A percentile compares a stretch with the other conserved stretches of the same genome.
Evolutionary conservation across 169 alveolate species (phyloP).

Genomic region (Cryptosporidium canis): DNA sequence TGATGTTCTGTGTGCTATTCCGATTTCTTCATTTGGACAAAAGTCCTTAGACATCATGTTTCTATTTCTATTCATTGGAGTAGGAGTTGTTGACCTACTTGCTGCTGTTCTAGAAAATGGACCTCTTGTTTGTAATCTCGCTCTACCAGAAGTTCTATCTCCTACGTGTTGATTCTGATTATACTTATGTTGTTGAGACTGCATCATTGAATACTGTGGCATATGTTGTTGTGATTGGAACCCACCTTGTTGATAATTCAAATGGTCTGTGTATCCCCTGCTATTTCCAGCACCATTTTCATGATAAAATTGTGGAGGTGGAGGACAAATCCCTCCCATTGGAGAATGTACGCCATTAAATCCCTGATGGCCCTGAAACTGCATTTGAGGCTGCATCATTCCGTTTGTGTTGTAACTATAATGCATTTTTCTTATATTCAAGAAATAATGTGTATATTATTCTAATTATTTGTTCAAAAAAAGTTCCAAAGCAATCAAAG

Average conservation of each 20-base stretch:
- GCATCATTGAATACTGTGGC: slow-evolving; percentile 65
- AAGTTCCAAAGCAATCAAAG: background rate
- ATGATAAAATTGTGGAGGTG: background rate
- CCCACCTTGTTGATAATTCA: slow-evolving; percentile 6
- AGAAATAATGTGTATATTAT: background rate
- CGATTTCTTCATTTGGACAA: slow-evolving; percentile 4
- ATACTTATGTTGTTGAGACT: background rate
- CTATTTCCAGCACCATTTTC: background rate
- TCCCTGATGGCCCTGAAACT: background rate
- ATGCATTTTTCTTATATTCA: slow-evolving; percentile 15
- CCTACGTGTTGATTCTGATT: slow-evolving; percentile 8
- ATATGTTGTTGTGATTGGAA: slow-evolving; percentile 21
- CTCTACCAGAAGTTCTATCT: slow-evolving; percentile 26
- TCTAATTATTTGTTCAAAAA: background rate
- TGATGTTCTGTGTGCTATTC: slow-evolving; percentile 16
- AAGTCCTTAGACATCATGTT: background rate
- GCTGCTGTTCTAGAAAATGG: slow-evolving; percentile 71
- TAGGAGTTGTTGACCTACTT: slow-evolving; percentile 64
- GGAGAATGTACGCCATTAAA: slow-evolving; percentile 6
- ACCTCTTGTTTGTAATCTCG: slow-evolving; percentile 67
- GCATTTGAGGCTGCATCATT: slow-evolving; percentile 29
- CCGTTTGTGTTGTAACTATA: slow-evolving; percentile 7
- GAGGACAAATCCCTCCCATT: slow-evolving; percentile 8
- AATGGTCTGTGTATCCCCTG: slow-evolving; percentile 2
- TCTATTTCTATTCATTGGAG: slow-evolving; percentile 38